Evolutionary conservation across 495 filamentous ascomycete species (phyloP).

Genomic region (Aspergillus ostianus): DNA sequence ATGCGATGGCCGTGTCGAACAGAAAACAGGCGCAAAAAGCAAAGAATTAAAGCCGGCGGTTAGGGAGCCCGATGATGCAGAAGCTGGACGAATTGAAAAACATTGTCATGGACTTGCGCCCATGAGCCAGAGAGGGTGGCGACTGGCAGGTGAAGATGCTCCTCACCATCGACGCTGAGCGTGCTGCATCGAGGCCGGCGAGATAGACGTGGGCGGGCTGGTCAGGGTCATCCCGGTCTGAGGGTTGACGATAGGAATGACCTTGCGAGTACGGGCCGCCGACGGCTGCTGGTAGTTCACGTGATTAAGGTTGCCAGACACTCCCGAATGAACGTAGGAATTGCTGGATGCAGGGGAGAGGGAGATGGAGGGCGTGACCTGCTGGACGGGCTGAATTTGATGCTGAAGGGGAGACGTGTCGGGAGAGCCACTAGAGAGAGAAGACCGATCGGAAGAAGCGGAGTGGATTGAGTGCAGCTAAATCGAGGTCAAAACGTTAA

Average conservation of each 20-base stretch:
- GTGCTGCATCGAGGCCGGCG: slow-evolving; percentile 81
- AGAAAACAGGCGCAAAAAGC: slow-evolving; percentile 34
- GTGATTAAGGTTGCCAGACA: slow-evolving; percentile 51
- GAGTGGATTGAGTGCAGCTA: slow-evolving; percentile 88
- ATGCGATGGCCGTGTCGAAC: slow-evolving; percentile 33
- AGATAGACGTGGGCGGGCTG: slow-evolving; percentile 88
- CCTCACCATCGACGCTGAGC: slow-evolving; percentile 62
- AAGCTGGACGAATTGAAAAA: slow-evolving; percentile 36
- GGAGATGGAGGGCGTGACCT: slow-evolving; percentile 74
- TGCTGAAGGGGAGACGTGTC: slow-evolving; percentile 84
- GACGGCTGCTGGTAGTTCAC: slow-evolving; percentile 84
- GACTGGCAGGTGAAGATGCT: slow-evolving; percentile 22
- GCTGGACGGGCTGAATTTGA: slow-evolving; percentile 71
- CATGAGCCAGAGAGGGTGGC: slow-evolving; percentile 28
- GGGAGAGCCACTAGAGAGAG: slow-evolving; percentile 89
- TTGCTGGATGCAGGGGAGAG: slow-evolving; percentile 68
- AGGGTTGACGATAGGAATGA: slow-evolving; percentile 98
- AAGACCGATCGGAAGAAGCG: slow-evolving; percentile 86
- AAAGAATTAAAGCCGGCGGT: slow-evolving; percentile 43
- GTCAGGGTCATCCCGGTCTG: slow-evolving; percentile 83
- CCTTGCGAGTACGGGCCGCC: slow-evolving; percentile 84
- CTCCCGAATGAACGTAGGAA: slow-evolving; percentile 61
- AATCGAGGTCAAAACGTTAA: slow-evolving; percentile 19
- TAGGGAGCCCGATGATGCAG: slow-evolving; percentile 46
- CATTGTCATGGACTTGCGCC: slow-evolving; percentile 30